A percentile compares a stretch with the other conserved stretches of the same genome.
Conservation (phyloP, 2,329 filamentous ascomycete genomes). For the Fusarium secorum region DNA sequence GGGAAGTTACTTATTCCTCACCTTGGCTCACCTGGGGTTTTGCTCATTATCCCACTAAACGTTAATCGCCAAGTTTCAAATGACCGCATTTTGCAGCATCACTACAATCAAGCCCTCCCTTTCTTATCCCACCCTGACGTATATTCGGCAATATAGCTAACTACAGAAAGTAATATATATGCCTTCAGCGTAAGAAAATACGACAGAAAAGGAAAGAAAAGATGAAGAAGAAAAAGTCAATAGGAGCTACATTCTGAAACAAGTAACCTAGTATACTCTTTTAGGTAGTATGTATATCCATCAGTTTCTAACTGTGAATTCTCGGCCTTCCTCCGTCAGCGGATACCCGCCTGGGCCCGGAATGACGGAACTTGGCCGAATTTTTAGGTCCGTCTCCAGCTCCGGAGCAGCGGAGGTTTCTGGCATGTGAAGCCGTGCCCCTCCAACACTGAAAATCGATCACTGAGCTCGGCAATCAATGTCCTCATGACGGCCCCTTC, state of each 20-base stretch:
- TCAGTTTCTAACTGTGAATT: not conserved
- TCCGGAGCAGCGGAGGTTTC: conserved; percentile 44
- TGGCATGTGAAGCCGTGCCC: conserved; percentile 44
- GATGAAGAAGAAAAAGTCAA: not conserved
- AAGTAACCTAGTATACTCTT: not conserved
- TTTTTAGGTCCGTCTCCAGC: conserved; percentile 18
- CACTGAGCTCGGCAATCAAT: conserved; percentile 3
- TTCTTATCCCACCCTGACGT: not conserved
- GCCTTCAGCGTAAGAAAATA: not conserved
- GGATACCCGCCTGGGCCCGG: conserved; percentile 26
- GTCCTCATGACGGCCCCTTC: conserved; percentile 4
- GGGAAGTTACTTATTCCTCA: conserved; percentile 20
- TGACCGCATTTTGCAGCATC: not conserved
- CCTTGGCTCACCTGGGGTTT: conserved; percentile 14
- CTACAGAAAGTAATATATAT: not conserved
- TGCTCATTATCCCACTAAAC: not conserved
- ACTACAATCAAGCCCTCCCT: not conserved
- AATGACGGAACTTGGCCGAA: conserved; percentile 42
- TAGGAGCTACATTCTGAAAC: not conserved
- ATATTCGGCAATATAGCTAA: not conserved
- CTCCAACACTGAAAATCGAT: not conserved
- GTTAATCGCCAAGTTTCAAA: not conserved
- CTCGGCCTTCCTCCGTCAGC: conserved; percentile 40
- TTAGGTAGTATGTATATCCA: not conserved
- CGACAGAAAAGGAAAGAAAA: not conserved